A percentile compares a stretch with the other conserved stretches of the same genome.
phyloP scores from a whole-genome alignment of 352 stramenopile genomes.

The Pythium utonaiense region DNA sequence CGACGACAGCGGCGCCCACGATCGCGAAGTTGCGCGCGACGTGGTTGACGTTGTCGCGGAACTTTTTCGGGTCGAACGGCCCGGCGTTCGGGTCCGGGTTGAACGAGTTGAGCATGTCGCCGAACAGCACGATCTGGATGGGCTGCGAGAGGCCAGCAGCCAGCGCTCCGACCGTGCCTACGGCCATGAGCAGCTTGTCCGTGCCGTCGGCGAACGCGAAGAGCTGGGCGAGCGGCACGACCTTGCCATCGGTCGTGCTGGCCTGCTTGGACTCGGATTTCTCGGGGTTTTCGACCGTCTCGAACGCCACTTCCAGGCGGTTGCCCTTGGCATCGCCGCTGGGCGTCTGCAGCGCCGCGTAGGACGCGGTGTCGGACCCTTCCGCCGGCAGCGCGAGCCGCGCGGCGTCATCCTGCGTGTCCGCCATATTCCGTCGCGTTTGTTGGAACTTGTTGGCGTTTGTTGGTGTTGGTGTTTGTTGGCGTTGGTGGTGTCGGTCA shows the following conservation, averaged over 20 bases:
- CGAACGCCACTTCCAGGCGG: constrained; percentile 9
- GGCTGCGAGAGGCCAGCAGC: constrained; percentile 26
- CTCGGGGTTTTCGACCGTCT: constrained; percentile 1
- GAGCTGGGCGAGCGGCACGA: constrained; percentile 24
- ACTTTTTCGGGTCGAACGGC: neutral
- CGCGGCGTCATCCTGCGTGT: neutral
- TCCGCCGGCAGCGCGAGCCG: neutral
- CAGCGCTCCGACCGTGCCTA: constrained; percentile 24
- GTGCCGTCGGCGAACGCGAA: constrained; percentile 30
- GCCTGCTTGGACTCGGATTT: constrained; percentile 5
- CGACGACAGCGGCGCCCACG: constrained; percentile 19
- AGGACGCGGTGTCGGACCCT: neutral
- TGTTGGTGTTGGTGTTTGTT: too few species aligned
- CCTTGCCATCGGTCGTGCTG: constrained; percentile 5
- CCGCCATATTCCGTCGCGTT: neutral
- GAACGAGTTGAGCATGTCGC: constrained; percentile 35
- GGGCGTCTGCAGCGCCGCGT: neutral
- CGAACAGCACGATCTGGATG: constrained; percentile 34
- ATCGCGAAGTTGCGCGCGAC: constrained; percentile 26
- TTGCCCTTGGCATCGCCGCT: neutral
- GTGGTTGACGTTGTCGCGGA: constrained; percentile 14
- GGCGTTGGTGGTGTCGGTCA: too few species aligned
- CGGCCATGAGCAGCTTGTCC: constrained; percentile 30
- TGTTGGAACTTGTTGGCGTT: neutral
- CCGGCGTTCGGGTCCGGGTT: constrained; percentile 5